Evolutionary conservation across 306 rosid genomes (phyloP).

Genomic region (Trichosanthes cucumerina): DNA sequence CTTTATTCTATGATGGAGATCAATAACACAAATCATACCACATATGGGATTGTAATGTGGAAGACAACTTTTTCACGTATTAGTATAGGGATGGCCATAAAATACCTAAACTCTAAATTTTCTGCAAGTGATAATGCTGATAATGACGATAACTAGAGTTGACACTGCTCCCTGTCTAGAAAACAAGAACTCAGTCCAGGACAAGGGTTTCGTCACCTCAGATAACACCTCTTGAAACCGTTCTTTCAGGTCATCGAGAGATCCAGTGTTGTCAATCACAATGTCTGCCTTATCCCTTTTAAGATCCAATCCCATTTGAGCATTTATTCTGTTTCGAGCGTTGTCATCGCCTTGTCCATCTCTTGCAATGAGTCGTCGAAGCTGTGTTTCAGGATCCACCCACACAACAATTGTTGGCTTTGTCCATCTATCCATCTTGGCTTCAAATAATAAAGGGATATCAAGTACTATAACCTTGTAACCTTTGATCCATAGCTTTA

Average conservation of each 20-base stretch:
- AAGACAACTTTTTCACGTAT: not conserved
- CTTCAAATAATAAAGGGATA: constrained; percentile 73
- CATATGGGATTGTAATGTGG: not conserved
- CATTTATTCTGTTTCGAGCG: constrained; percentile 45
- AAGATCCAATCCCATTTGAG: constrained; percentile 69
- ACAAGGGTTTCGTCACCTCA: constrained; percentile 55
- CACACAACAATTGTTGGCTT: constrained; percentile 75
- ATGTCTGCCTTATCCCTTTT: constrained; percentile 56
- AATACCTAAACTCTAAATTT: constrained; percentile 16
- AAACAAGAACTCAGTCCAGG: constrained; percentile 63
- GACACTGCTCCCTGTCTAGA: constrained; percentile 53
- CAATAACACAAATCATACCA: not conserved
- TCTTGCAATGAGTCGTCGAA: constrained; percentile 46
- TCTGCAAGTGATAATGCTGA: constrained; percentile 35
- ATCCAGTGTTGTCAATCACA: constrained; percentile 65
- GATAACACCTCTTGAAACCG: constrained; percentile 42
- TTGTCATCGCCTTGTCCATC: constrained; percentile 52
- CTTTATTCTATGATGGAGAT: not conserved
- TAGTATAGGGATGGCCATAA: not conserved
- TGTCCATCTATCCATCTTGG: constrained; percentile 73
- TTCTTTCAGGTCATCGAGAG: constrained; percentile 50
- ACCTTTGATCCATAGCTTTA: constrained; percentile 73
- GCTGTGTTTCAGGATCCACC: constrained; percentile 80
- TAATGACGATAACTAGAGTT: constrained; percentile 27
- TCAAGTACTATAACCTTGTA: constrained; percentile 72